Evolutionary conservation across 2,329 filamentous ascomycete species (phyloP).

Genomic region (Colletotrichum sojae): DNA sequence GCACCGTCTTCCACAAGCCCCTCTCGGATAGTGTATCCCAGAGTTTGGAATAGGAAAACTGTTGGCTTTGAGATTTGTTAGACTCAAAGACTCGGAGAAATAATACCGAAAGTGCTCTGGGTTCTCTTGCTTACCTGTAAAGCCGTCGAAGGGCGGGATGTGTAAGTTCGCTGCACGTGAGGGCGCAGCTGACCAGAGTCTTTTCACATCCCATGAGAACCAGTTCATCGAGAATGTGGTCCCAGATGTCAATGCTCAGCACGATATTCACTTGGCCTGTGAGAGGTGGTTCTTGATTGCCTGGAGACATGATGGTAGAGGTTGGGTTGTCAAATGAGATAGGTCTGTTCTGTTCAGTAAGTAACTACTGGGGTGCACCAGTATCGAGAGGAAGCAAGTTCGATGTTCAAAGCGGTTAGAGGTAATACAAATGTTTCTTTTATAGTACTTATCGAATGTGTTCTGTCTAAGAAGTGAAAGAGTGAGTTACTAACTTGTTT

Average conservation of each 20-base stretch:
- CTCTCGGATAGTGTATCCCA: neutral
- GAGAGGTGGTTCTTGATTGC: neutral
- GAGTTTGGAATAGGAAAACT: neutral
- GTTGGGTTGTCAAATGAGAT: neutral
- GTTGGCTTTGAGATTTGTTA: neutral
- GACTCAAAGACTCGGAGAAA: no score
- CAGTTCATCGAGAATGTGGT: neutral
- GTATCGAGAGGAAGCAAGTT: no score
- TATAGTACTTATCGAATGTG: no score
- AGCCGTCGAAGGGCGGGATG: slow-evolving; percentile 6
- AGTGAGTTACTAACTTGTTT: no score
- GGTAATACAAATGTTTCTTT: no score
- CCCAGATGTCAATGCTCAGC: slow-evolving; percentile 5
- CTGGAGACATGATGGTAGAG: neutral
- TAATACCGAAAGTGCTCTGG: no score
- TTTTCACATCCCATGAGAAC: neutral
- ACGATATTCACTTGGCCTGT: neutral
- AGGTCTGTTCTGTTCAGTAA: no score
- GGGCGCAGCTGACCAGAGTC: slow-evolving; percentile 15
- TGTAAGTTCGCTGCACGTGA: neutral
- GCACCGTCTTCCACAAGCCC: neutral
- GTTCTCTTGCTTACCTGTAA: slow-evolving; percentile 3
- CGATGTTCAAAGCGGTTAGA: no score
- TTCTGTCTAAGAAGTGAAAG: no score
- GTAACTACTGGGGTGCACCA: no score